Percentiles rank a stretch among this genome's conserved stretches.
These are phyloP conservation scores for Vicia villosa DNA, from an alignment of 306 rosid genomes.

Conservation along the genomic window DNA sequence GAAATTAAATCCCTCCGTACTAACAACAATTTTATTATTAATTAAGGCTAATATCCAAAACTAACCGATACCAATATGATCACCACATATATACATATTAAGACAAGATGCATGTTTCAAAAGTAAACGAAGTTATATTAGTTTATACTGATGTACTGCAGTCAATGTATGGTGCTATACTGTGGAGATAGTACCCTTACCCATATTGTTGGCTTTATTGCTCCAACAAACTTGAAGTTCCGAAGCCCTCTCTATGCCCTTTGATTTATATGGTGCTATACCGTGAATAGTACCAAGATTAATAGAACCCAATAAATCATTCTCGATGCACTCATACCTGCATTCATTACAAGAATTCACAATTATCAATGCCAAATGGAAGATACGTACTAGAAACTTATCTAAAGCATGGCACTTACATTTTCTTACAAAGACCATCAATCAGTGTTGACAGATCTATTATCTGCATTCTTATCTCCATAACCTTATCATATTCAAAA, in stretches of 20 bases:
- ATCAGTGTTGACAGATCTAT: constrained; percentile 63
- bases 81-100: constrained; percentile 12
- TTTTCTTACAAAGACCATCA: constrained; percentile 72
- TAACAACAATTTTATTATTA: background rate
- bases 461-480: constrained; percentile 76
- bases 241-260: constrained; percentile 91
- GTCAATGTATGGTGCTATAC: background rate
- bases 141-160: constrained; percentile 11
- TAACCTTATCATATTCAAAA: constrained; percentile 59
- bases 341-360: constrained; percentile 32
- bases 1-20: background rate
- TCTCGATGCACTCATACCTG: constrained; percentile 97
- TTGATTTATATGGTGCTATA: constrained; percentile 91
- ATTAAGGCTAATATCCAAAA: constrained; percentile 7
- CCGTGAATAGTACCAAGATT: constrained; percentile 61
- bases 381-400: constrained; percentile 11
- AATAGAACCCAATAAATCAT: constrained; percentile 80
- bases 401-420: constrained; percentile 54
- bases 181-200: constrained; percentile 21
- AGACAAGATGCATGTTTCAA: background rate
- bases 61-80: background rate
- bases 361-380: constrained; percentile 31
- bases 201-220: constrained; percentile 50
- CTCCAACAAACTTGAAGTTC: constrained; percentile 66
- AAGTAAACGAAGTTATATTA: constrained; percentile 2